phyloP scores from a whole-genome alignment of 2,329 filamentous ascomycete species.

The Neoscytalidium dimidiatum region DNA sequence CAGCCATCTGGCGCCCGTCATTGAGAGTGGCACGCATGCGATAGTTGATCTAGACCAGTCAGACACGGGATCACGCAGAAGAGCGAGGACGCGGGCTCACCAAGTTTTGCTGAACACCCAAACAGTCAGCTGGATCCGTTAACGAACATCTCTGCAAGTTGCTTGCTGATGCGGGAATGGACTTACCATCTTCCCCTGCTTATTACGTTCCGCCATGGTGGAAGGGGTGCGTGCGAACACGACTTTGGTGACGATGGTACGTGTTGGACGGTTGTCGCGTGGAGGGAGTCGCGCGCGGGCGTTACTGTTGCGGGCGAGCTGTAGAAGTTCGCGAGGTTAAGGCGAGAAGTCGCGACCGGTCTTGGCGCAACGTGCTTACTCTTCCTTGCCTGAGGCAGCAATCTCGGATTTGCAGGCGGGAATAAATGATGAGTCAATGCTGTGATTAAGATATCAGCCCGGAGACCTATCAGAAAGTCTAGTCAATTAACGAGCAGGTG shows the following conservation, averaged over 20 bases:
- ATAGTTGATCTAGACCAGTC: conserved; percentile 81
- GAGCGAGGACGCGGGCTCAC: conserved; percentile 47
- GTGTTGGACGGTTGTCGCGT: neutral
- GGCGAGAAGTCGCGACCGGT: conserved; percentile 10
- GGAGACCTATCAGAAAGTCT: no score
- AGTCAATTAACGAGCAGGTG: no score
- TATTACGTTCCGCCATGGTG: conserved; percentile 63
- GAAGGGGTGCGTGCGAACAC: conserved; percentile 44
- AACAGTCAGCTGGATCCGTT: conserved; percentile 47
- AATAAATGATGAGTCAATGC: neutral
- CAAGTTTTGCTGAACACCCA: conserved; percentile 60
- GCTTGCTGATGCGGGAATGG: conserved; percentile 42
- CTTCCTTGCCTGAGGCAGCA: conserved; percentile 8
- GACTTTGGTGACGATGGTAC: conserved; percentile 19
- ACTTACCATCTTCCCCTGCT: conserved; percentile 99
- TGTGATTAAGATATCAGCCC: no score
- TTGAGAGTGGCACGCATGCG: conserved; percentile 96
- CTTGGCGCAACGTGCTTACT: conserved; percentile 17
- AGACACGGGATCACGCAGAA: conserved; percentile 25
- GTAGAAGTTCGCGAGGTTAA: conserved; percentile 16
- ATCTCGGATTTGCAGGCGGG: neutral
- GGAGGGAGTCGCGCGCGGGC: neutral
- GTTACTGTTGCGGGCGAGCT: conserved; percentile 17
- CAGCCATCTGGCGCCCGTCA: conserved; percentile 94
- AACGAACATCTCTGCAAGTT: conserved; percentile 58